Evolutionary conservation across 805 yeast species (phyloP), one percentile per base, ranked within the genome.

Genomic region (Wickerhamiella sergipiensis): DNA sequence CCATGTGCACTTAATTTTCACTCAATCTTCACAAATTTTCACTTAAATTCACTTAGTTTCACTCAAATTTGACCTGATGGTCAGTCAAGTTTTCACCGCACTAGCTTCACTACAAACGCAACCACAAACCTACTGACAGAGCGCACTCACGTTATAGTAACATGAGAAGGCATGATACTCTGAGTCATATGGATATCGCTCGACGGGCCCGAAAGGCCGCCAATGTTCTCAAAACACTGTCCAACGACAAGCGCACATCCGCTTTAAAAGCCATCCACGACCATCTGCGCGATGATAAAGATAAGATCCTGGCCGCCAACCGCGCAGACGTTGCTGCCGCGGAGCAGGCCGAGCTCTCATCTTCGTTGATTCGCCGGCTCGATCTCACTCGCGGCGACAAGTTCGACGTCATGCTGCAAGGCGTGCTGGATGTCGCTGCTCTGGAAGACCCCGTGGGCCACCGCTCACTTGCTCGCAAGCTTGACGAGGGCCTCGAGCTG

Each of bases 371-470:
- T 49, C 89, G 86, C 63, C 75, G 99, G 59, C 72, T 92, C 15
- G 97, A 94, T 64, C 71, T 92, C 40, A 76, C 85, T 46, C 78
- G 76, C 55, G 80, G 82, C 50, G 96, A 84, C 53, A 92, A 94
- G 66, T 92, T 78, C 62, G 97, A 89, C 55, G 72, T 85, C 24
- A 92, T 92, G 99, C 76, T 90, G 49, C 92, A 88, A 64, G 99
- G 99, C 23, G 81, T 92, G 15, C 71, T 83, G 46, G 98, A 92
- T 59, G 98, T 92, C 18, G 92, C 95, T 1, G 76, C 76, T 2
- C 73, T 92, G 49, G 85, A 81, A 29, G 97, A 92, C 64, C 98
- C 98, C 17, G 82, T 90, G 40, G 95, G 96, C n/a, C 83, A 83
- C 64, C 68, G 84, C 55, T 83, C 92, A 1, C 71, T 92, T 59